Evolutionary conservation across 2,329 filamentous ascomycete species (phyloP).

Genomic region (Plectosphaerella sp.): DNA sequence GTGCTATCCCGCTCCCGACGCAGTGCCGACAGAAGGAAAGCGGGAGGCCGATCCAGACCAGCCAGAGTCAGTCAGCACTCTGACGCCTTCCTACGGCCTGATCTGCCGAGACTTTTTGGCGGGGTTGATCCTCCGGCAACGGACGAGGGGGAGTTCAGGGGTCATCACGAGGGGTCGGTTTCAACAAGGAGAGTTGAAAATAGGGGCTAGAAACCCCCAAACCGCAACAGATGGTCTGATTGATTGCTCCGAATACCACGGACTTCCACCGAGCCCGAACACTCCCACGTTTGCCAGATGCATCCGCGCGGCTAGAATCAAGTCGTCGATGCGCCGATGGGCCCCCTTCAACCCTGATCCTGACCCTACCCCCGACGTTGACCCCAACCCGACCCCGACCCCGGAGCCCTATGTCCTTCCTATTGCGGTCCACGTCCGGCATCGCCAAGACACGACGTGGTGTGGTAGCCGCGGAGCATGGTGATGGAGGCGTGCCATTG

Average conservation of each 20-base stretch:
- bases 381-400: too few species aligned
- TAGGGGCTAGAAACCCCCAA: too few species aligned
- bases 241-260: too few species aligned
- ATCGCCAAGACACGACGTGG: not conserved
- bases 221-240: too few species aligned
- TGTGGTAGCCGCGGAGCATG: not conserved
- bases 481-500: not conserved
- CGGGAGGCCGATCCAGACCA: not conserved
- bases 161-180: too few species aligned
- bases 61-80: not conserved
- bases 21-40: not conserved
- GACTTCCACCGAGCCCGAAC: too few species aligned
- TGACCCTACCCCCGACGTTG: not conserved
- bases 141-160: too few species aligned
- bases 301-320: not conserved
- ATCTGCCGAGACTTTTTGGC: too few species aligned
- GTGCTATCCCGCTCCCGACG: not conserved
- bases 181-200: too few species aligned
- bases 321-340: not conserved
- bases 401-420: not conserved
- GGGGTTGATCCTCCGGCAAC: too few species aligned
- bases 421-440: not conserved
- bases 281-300: not conserved
- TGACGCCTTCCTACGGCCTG: not conserved
- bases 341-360: not conserved